Evolutionary conservation across 2,329 filamentous ascomycete genomes (phyloP).

Genomic region (Beauveria asiatica): DNA sequence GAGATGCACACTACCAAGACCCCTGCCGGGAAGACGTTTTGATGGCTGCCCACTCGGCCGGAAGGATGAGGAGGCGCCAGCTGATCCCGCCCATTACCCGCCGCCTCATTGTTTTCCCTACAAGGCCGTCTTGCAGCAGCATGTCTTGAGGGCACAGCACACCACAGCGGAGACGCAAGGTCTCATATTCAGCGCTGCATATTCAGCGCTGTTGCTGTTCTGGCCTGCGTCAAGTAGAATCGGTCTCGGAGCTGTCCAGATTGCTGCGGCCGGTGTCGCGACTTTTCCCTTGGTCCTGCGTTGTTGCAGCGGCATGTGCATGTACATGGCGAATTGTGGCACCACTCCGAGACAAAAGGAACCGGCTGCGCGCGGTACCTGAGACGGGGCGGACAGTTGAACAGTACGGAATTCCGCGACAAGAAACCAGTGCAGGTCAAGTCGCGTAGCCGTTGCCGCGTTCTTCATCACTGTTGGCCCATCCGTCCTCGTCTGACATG

Average conservation of each 20-base stretch:
- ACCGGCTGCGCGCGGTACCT: background rate
- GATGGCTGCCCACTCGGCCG: background rate
- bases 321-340: background rate
- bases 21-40: background rate
- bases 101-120: background rate
- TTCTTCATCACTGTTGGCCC: background rate
- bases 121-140: too few relatives aligned
- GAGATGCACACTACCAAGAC: background rate
- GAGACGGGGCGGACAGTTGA: background rate
- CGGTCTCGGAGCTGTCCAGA: background rate
- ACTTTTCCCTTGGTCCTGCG: background rate
- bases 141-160: too few relatives aligned
- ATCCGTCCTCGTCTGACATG: background rate
- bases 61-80: background rate
- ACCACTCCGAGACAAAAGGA: background rate
- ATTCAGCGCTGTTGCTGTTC: too few relatives aligned
- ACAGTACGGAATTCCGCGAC: background rate
- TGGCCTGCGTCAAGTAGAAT: too few relatives aligned
- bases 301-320: background rate
- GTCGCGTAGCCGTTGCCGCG: too few relatives aligned
- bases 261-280: background rate
- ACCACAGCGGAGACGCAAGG: too few relatives aligned
- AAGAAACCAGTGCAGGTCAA: too few relatives aligned
- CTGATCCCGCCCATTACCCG: background rate
- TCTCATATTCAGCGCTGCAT: too few relatives aligned